phyloP scores from a whole-genome alignment of 2,329 filamentous ascomycete species.

The Pseudogymnoascus sp. region DNA sequence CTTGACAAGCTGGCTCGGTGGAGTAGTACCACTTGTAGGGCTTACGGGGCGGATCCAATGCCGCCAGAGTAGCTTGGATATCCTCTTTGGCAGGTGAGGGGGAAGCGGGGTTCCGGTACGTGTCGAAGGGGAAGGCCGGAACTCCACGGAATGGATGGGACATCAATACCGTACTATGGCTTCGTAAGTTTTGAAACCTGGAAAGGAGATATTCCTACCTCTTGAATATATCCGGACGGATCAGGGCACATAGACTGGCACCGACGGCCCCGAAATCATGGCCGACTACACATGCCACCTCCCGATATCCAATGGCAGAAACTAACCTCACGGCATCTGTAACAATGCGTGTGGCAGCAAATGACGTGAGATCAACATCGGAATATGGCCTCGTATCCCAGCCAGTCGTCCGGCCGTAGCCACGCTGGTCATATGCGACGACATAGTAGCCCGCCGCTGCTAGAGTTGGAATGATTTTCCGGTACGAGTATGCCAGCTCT shows the following conservation, averaged over 20 bases:
- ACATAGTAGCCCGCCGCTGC: slow-evolving; percentile 54
- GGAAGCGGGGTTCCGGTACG: slow-evolving; percentile 27
- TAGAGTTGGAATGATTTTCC: slow-evolving; percentile 51
- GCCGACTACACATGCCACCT: slow-evolving; percentile 52
- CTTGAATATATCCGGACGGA: slow-evolving; percentile 56
- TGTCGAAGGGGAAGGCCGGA: slow-evolving; percentile 40
- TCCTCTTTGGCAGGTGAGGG: slow-evolving; percentile 28
- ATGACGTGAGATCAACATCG: slow-evolving; percentile 47
- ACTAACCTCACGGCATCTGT: slow-evolving; percentile 55
- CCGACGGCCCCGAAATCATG: slow-evolving; percentile 60
- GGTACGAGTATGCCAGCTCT: slow-evolving; percentile 62
- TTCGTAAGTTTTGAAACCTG: not conserved
- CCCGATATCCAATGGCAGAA: slow-evolving; percentile 49
- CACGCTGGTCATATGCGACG: slow-evolving; percentile 59
- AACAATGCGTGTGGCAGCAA: slow-evolving; percentile 49
- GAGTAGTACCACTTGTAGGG: slow-evolving; percentile 65
- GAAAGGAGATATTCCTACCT: slow-evolving; percentile 26
- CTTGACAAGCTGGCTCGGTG: slow-evolving; percentile 35
- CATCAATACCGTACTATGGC: slow-evolving; percentile 45
- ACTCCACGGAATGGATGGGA: slow-evolving; percentile 55
- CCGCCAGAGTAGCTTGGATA: slow-evolving; percentile 48
- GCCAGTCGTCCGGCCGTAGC: slow-evolving; percentile 57
- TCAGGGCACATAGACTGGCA: slow-evolving; percentile 50
- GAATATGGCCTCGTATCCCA: slow-evolving; percentile 45
- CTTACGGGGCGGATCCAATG: slow-evolving; percentile 46